phyloP scores from a whole-genome alignment of 495 filamentous ascomycete species.

The Hypoxylon fuscum region DNA sequence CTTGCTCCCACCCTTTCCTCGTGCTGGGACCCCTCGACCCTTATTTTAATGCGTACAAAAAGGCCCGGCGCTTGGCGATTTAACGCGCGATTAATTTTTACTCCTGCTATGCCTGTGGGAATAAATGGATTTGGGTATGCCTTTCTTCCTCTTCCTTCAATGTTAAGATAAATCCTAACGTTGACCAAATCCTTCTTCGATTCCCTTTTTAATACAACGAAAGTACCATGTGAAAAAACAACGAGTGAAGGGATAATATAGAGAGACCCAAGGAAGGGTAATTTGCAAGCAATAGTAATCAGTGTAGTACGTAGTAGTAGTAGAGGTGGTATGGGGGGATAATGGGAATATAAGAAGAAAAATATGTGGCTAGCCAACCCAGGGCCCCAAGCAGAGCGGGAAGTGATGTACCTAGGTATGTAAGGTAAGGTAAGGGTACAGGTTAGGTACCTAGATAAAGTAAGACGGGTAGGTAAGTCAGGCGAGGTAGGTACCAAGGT shows the following conservation, averaged over 20 bases:
- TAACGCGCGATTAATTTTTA: constrained; percentile 57
- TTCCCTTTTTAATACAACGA: constrained; percentile 25
- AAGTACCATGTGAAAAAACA: constrained; percentile 11
- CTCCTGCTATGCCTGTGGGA: constrained; percentile 48
- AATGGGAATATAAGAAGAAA: constrained; percentile 12
- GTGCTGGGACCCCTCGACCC: constrained; percentile 32
- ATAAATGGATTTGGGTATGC: constrained; percentile 24
- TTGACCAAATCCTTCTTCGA: constrained; percentile 15
- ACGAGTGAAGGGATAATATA: constrained; percentile 6
- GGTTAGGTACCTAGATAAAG: too few species aligned
- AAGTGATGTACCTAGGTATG: too few species aligned
- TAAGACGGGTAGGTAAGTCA: constrained; percentile 34
- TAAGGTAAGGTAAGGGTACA: constrained; percentile 33
- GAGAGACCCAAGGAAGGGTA: constrained; percentile 8
- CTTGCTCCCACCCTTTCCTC: constrained; percentile 24
- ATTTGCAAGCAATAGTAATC: constrained; percentile 37
- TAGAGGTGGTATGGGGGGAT: constrained; percentile 30
- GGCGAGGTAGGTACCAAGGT: constrained; percentile 16
- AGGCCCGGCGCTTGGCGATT: constrained; percentile 48
- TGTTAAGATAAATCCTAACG: constrained; percentile 12
- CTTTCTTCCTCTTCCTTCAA: constrained; percentile 25
- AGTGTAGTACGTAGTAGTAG: constrained; percentile 30
- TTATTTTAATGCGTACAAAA: constrained; percentile 39
- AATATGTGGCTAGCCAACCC: constrained; percentile 40
- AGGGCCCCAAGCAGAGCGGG: constrained; percentile 40